These are phyloP conservation scores for Pseudogymnoascus sp. DNA, from an alignment of 2,329 filamentous ascomycete species.

Conservation along the genomic window DNA sequence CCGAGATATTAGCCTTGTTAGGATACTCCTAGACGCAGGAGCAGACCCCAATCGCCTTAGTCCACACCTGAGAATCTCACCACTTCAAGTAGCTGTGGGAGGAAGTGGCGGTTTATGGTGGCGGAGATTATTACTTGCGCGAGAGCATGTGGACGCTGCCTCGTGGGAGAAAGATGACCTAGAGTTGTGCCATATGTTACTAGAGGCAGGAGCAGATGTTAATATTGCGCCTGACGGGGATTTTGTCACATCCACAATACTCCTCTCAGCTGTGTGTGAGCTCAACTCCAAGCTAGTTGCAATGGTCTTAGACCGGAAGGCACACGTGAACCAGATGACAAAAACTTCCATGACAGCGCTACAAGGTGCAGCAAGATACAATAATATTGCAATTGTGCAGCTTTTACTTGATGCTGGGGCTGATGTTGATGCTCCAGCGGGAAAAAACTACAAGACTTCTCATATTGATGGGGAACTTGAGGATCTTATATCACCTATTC, in stretches of 20 bases:
- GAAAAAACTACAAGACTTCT: slow-evolving; percentile 11
- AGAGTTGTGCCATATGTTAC: slow-evolving; percentile 15
- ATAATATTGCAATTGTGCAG: slow-evolving; percentile 11
- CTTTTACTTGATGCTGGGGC: slow-evolving; percentile 49
- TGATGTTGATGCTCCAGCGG: slow-evolving; percentile 14
- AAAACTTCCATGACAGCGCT: slow-evolving; percentile 11
- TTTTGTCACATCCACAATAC: slow-evolving; percentile 6
- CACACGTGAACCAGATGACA: slow-evolving; percentile 13
- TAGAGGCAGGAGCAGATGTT: slow-evolving; percentile 13
- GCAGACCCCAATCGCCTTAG: slow-evolving; percentile 11
- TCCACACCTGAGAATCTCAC: slow-evolving; percentile 1
- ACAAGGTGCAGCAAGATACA: slow-evolving; percentile 13
- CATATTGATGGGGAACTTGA: slow-evolving; percentile 6
- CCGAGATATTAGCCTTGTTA: slow-evolving; percentile 8
- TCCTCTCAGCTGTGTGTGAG: slow-evolving; percentile 10
- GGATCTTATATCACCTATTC: slow-evolving; percentile 13
- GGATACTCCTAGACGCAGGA: slow-evolving; percentile 14
- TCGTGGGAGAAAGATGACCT: slow-evolving; percentile 8
- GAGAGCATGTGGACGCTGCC: not conserved
- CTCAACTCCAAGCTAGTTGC: slow-evolving; percentile 13
- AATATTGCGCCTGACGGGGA: slow-evolving; percentile 10
- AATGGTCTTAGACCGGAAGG: slow-evolving; percentile 12
- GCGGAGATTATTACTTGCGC: not conserved
- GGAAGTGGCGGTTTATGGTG: not conserved
- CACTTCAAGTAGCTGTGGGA: slow-evolving; percentile 14